Base-by-base conservation (phyloP, 1,139 yeast genomes). In the Candida anutae region DNA sequence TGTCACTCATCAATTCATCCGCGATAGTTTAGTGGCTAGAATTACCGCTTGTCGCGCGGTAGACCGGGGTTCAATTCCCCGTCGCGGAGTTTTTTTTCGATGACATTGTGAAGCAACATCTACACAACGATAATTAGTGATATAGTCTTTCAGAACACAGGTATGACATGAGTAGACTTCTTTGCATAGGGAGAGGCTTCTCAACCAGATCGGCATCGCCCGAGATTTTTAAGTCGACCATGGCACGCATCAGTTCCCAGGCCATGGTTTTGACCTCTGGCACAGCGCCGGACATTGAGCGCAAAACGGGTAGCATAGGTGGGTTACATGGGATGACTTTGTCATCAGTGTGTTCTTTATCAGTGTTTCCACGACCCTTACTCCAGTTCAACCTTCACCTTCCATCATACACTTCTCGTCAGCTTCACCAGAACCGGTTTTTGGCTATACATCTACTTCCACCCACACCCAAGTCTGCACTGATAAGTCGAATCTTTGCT, bases 301-400 rank as follows among this genome's bases (percentile, higher is more conserved):
- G 21, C 15, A 25, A 18, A n/a, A 15, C 14, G 12, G 25, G 28
- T 6, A 15, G 12, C 22, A 22, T 30, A 13, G 31, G 39, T 11
- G 43, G 46, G n/a, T 50, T 61, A 27, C 78, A 72, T 42, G 96
- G 95, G 1, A 74, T 83, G 63, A 83, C 95, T 0, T 57, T 87
- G 3, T 79, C 94, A 2, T 82, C 94, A 1, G 84, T 83, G 22
- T 72, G 84, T 12, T 84, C 95, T 1, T 55, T 87, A 10, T 75
- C 93, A 1, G 69, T 83, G 18, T 62, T 67, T 29, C 95, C 95
- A 0, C 58, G 58, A 10, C 93, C 94, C 2, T 51, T 83, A 31
- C 48, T 87, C 2, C 90, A 82, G 43, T 85, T 87, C 55, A 87
- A 85, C 46, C 59, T 87, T 29, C 94, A 83, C 53, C 57, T 77